A percentile compares a stretch with the other conserved stretches of the same genome.
Evolutionary conservation across 345 rosid species (phyloP).

Genomic region (Lepidium aucheri): DNA sequence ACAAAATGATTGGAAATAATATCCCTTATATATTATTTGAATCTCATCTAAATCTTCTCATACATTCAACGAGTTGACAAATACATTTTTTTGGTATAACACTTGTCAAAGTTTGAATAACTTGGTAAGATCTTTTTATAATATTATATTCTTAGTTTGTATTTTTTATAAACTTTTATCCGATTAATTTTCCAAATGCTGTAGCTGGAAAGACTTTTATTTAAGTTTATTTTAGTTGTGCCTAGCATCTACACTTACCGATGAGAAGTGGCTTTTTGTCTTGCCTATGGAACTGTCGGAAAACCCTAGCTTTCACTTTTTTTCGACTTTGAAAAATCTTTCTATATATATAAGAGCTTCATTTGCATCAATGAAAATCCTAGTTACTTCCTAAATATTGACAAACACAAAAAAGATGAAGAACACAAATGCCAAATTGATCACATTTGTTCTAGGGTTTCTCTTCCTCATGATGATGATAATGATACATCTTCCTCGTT

Average conservation of each 20-base stretch:
- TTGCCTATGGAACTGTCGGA: constrained; percentile 31
- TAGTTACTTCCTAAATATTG: not conserved
- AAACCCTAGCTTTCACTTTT: constrained; percentile 27
- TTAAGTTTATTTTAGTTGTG: not conserved
- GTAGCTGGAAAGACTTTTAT: not conserved
- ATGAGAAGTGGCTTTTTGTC: constrained; percentile 25
- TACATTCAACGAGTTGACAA: too few relatives aligned
- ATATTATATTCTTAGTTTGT: not conserved
- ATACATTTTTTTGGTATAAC: too few relatives aligned
- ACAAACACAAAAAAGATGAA: constrained; percentile 14
- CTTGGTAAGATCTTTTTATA: not conserved
- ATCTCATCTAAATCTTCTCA: too few relatives aligned
- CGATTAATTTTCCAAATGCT: not conserved
- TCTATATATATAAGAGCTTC: not conserved
- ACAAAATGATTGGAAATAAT: too few relatives aligned
- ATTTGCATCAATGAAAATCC: not conserved
- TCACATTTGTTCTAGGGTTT: constrained; percentile 6
- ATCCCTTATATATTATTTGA: too few relatives aligned
- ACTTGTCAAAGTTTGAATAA: too few relatives aligned
- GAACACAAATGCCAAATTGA: not conserved
- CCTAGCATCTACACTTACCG: constrained; percentile 12
- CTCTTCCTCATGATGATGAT: constrained; percentile 7
- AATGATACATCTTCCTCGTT: not conserved
- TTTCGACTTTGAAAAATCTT: not conserved
- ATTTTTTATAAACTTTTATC: not conserved